A percentile compares a stretch with the other conserved stretches of the same genome.
These are phyloP conservation scores for Taphrina sp. DNA, from an alignment of 1,139 yeast genomes.

Conservation along the genomic window DNA sequence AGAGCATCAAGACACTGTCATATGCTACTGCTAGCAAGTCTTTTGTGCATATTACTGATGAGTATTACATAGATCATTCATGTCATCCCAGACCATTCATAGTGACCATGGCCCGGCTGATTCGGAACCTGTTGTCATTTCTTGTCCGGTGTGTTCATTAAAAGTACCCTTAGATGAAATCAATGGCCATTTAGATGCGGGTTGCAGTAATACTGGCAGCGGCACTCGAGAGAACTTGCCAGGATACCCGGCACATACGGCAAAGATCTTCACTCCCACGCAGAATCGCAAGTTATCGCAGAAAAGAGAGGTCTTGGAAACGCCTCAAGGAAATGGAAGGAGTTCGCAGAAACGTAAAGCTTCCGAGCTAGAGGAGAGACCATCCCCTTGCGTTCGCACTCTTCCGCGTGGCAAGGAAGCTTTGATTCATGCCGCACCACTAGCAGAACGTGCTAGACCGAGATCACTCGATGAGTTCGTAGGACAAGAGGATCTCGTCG, in stretches of 20 bases:
- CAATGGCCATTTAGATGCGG: constrained; percentile 46
- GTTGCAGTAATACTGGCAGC: no score
- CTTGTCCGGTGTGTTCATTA: constrained; percentile 46
- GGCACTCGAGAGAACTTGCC: no score
- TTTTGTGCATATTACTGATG: no score
- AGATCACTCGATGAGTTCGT: constrained; percentile 67
- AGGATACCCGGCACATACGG: no score
- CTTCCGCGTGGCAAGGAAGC: constrained; percentile 25
- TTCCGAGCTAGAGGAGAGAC: background rate
- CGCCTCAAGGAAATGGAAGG: constrained; percentile 1
- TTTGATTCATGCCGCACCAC: constrained; percentile 48
- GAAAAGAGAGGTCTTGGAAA: constrained; percentile 9
- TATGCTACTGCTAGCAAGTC: no score
- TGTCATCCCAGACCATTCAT: no score
- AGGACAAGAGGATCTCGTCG: constrained; percentile 83
- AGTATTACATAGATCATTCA: no score
- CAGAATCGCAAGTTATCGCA: background rate
- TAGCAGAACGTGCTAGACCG: constrained; percentile 86
- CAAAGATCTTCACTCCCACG: constrained; percentile 19
- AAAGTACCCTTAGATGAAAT: constrained; percentile 42
- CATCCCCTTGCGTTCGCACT: background rate
- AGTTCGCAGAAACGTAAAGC: constrained; percentile 10
- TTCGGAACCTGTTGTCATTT: no score
- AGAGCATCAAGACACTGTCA: no score
- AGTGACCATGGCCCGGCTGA: no score